These are phyloP conservation scores for Pestalotiopsis sp. DNA, from an alignment of 2,329 filamentous ascomycete genomes.

Conservation along the genomic window DNA sequence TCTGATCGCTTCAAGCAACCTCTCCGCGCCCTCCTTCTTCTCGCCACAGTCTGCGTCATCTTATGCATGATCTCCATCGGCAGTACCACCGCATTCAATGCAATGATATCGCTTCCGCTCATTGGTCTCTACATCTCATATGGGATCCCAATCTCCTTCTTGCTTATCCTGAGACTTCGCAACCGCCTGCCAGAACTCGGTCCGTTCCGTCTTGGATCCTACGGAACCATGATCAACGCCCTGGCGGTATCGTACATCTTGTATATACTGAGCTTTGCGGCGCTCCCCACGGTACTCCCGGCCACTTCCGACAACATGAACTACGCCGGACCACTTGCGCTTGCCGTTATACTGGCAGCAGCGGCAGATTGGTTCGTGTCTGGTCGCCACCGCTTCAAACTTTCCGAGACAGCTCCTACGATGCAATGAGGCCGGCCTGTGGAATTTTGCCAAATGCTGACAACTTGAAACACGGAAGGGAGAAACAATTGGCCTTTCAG, in stretches of 20 bases:
- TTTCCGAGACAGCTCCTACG: background rate
- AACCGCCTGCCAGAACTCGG: background rate
- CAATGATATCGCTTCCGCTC: background rate
- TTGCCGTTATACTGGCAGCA: constrained; percentile 1
- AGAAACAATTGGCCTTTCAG: constrained; percentile 7
- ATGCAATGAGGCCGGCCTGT: background rate
- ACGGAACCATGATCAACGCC: background rate
- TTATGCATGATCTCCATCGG: constrained; percentile 1
- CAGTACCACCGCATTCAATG: constrained; percentile 2
- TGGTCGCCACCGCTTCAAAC: background rate
- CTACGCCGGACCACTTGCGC: constrained; percentile 1
- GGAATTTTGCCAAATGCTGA: background rate
- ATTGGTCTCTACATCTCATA: constrained; percentile 3
- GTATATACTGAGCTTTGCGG: background rate
- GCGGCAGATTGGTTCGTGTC: background rate
- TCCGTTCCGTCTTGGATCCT: background rate
- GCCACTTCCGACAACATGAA: constrained; percentile 1
- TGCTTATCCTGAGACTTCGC: background rate
- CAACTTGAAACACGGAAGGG: background rate
- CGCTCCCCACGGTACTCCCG: constrained; percentile 1
- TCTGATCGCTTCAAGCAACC: constrained; percentile 1
- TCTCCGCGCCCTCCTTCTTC: background rate
- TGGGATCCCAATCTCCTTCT: background rate
- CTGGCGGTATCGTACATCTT: background rate
- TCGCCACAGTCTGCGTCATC: background rate